Evolutionary conservation across 2,329 filamentous ascomycete genomes (phyloP), one percentile per base, ranked within the genome.

Genomic region (Fusarium guadeloupense): DNA sequence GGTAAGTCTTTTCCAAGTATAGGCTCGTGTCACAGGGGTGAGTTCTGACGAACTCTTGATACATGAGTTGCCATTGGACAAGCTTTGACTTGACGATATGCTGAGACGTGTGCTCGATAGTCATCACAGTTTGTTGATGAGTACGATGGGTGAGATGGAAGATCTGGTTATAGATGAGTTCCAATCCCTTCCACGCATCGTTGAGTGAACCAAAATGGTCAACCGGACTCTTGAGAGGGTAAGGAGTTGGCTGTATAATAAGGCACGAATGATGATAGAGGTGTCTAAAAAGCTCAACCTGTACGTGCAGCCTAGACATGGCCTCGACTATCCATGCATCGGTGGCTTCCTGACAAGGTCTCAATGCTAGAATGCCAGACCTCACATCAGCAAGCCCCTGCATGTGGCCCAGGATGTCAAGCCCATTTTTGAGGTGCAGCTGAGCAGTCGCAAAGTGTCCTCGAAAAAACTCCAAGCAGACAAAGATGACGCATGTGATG

Each of bases 261-360:
- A 64, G 5, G 17, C 52, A 60, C 2, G 55, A 44, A 26, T 67
- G 67, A 6, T 52, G 54, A 9, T 62, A 59, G 6, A 59, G 59
- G 13, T 61, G 44, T 34, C 56, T 54, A 17, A 71, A 66, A 5
- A 73, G 62, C n/a, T 67, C 63, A 12, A 66, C 48, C 50, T 71
- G 70, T 3, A 75, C 48, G 31, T 72, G 68, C 5, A 75, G 57
- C 21, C 71, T 68, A 1, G 69, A 67, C 26, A 83, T 79, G 3
- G 72, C 74, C 52, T 81, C 78, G 4, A 77, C 58, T 14, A 84
- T 77, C 71, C 75, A 79, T 33, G 76, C 71, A 38, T 83, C 79
- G 1, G 73, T 64, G 1, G 69, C 69, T 5, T 75, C 72, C 4
- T 23, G 54, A 3, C 40, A 53, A 10, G 54, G 34, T 17, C 57